Evolutionary conservation across 106 monocot species (phyloP).

Genomic region (Vanilla planifolia): DNA sequence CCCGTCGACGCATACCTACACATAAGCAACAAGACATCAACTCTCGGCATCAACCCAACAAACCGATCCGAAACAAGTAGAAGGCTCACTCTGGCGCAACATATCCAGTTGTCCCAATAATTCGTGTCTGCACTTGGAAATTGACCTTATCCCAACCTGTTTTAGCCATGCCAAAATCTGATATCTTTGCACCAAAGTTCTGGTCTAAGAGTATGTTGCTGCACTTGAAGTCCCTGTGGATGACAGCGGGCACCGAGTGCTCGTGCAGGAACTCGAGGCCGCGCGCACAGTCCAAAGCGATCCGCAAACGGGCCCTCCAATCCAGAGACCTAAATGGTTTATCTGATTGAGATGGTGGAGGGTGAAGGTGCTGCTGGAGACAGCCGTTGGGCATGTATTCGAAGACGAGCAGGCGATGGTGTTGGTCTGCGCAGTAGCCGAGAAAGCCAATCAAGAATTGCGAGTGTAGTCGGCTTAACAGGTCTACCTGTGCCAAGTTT

Average conservation of each 20-base stretch:
- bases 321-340: conserved; percentile 24
- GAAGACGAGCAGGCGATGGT: conserved; percentile 70
- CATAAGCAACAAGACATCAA: conserved; percentile 3
- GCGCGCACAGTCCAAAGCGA: conserved; percentile 81
- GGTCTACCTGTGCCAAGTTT: conserved; percentile 44
- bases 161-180: conserved; percentile 89
- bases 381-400: conserved; percentile 88
- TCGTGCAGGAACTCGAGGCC: conserved; percentile 94
- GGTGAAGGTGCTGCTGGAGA: conserved; percentile 72
- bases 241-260: conserved; percentile 61
- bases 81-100: conserved; percentile 86
- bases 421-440: conserved; percentile 58
- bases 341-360: not conserved
- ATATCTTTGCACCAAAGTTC: conserved; percentile 78
- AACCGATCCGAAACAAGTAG: not conserved
- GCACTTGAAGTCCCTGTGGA: conserved; percentile 87
- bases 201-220: conserved; percentile 81
- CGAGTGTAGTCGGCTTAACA: conserved; percentile 39
- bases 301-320: conserved; percentile 63
- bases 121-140: conserved; percentile 69
- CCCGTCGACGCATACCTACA: conserved; percentile 80
- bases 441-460: conserved; percentile 39
- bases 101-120: conserved; percentile 81
- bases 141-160: conserved; percentile 79
- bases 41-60: not conserved